phyloP scores from a whole-genome alignment of 495 filamentous ascomycete genomes.

The Pseudoneurospora amorphoporcata region DNA sequence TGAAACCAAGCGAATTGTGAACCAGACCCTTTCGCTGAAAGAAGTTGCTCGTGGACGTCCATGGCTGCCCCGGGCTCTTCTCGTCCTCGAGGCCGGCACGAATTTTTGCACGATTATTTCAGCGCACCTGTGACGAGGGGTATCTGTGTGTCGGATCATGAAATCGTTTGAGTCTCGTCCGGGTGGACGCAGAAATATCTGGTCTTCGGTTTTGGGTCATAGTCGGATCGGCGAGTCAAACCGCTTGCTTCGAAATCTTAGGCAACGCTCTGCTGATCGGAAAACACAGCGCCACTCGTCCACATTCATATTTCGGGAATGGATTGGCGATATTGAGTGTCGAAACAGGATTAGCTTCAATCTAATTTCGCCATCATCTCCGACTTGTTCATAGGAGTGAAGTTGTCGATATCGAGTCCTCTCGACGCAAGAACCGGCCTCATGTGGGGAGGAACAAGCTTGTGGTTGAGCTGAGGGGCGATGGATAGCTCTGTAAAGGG shows the following conservation, averaged over 20 bases:
- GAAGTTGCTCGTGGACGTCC: constrained; percentile 6
- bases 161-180: background rate
- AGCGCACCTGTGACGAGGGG: constrained; percentile 9
- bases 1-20: constrained; percentile 13
- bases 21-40: constrained; percentile 6
- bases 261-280: constrained; percentile 15
- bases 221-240: constrained; percentile 15
- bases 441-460: constrained; percentile 78
- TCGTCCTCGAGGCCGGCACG: background rate
- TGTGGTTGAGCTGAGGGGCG: constrained; percentile 71
- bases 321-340: constrained; percentile 7
- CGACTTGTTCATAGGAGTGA: constrained; percentile 77
- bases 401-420: constrained; percentile 88
- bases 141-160: constrained; percentile 5
- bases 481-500: constrained; percentile 76
- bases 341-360: constrained; percentile 40
- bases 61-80: constrained; percentile 1
- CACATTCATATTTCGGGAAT: background rate
- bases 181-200: background rate
- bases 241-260: constrained; percentile 16
- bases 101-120: constrained; percentile 8
- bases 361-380: constrained; percentile 98
- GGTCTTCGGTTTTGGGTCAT: constrained; percentile 10
- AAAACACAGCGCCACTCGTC: constrained; percentile 19
- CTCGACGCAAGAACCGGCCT: constrained; percentile 59